These are phyloP conservation scores for Leishmania gerbilli DNA, from an alignment of 208 protist species.

Conservation along the genomic window DNA sequence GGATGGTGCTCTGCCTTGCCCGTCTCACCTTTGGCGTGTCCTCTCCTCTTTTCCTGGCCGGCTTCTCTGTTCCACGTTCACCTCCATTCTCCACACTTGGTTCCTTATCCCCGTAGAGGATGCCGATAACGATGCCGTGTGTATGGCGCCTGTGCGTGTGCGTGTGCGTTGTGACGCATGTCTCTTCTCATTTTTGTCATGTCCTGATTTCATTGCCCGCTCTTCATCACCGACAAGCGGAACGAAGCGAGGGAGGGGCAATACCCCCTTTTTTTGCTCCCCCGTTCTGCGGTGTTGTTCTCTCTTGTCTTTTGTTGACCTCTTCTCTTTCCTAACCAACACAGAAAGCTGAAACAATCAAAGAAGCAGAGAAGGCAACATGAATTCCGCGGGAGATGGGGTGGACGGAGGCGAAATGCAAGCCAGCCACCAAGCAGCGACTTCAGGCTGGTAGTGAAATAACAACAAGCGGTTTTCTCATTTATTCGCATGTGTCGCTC, in stretches of 20 bases:
- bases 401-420: neutral
- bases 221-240: neutral
- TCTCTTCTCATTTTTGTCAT: neutral
- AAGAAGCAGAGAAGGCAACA: neutral
- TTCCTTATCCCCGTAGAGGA: neutral
- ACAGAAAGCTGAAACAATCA: neutral
- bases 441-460: neutral
- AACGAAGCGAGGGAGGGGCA: neutral
- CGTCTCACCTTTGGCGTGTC: neutral
- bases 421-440: neutral
- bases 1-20: neutral
- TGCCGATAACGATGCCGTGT: neutral
- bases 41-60: neutral
- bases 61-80: neutral
- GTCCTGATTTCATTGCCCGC: neutral
- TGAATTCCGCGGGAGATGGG: neutral
- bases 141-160: neutral
- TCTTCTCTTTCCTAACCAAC: neutral
- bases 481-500: neutral
- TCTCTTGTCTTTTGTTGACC: neutral
- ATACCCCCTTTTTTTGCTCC: constrained; percentile 3
- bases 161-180: neutral
- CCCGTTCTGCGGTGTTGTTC: too few relatives aligned
- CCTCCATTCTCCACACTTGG: neutral
- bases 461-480: neutral